phyloP scores from a whole-genome alignment of 2,329 filamentous ascomycete genomes.

The Bisporella sp. region DNA sequence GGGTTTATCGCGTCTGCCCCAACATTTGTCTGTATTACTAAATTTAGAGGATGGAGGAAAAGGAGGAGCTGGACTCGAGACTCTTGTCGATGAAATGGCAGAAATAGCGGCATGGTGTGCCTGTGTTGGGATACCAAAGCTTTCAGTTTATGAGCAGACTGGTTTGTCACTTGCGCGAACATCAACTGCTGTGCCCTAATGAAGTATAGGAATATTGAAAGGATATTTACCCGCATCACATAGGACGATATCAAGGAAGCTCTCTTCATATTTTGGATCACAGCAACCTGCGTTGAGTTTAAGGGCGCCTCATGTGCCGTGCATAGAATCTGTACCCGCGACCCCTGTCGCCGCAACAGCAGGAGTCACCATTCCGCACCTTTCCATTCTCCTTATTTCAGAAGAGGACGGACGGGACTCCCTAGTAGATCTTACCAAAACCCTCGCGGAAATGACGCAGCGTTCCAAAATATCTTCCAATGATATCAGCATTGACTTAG shows the following conservation, averaged over 20 bases:
- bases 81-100: slow-evolving; percentile 80
- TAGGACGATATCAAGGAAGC: slow-evolving; percentile 68
- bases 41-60: slow-evolving; percentile 64
- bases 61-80: slow-evolving; percentile 69
- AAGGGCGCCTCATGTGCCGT: slow-evolving; percentile 62
- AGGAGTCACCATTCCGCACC: slow-evolving; percentile 32
- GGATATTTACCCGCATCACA: slow-evolving; percentile 82
- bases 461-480: slow-evolving; percentile 71
- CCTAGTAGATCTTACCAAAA: slow-evolving; percentile 90
- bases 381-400: slow-evolving; percentile 71
- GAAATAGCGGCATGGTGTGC: slow-evolving; percentile 92
- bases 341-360: slow-evolving; percentile 35
- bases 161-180: slow-evolving; percentile 47
- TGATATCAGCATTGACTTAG: slow-evolving; percentile 78
- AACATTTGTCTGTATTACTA: slow-evolving; percentile 82
- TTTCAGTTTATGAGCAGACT: slow-evolving; percentile 89
- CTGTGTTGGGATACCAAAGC: slow-evolving; percentile 75
- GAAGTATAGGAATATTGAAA: slow-evolving; percentile 69
- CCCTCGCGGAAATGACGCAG: slow-evolving; percentile 91
- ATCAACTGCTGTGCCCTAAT: slow-evolving; percentile 7
- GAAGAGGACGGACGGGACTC: slow-evolving; percentile 87
- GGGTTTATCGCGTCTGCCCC: slow-evolving; percentile 64
- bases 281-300: slow-evolving; percentile 66
- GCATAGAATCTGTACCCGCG: slow-evolving; percentile 43
- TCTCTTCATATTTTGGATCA: slow-evolving; percentile 81